Percentiles rank a stretch among this genome's conserved stretches.
phyloP scores from a whole-genome alignment of 1,284 basidiomycete species.

The Waitea zeae region DNA sequence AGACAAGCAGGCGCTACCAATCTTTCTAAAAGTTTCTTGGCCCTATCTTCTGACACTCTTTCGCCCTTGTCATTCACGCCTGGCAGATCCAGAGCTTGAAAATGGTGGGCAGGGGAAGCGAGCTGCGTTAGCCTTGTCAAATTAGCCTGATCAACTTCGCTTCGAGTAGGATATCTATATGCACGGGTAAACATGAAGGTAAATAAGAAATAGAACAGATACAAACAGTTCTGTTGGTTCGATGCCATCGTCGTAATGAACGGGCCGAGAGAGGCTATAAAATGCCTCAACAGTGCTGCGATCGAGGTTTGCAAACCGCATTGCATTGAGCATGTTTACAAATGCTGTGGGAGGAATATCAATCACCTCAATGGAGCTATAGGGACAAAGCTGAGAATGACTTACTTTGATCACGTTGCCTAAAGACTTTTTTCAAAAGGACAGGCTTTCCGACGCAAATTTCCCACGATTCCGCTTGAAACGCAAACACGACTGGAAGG shows the following conservation, averaged over 20 bases:
- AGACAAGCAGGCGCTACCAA: constrained; percentile 11
- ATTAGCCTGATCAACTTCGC: constrained; percentile 47
- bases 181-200: background rate
- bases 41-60: constrained; percentile 7
- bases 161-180: constrained; percentile 35
- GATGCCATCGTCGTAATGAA: constrained; percentile 56
- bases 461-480: constrained; percentile 50
- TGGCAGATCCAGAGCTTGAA: constrained; percentile 18
- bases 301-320: constrained; percentile 42
- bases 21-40: constrained; percentile 12
- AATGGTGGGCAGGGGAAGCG: constrained; percentile 15
- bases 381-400: constrained; percentile 3
- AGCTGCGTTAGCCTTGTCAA: constrained; percentile 20
- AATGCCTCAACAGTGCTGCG: constrained; percentile 34
- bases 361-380: background rate
- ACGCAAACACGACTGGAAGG: constrained; percentile 34
- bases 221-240: constrained; percentile 68
- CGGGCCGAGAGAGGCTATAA: constrained; percentile 34
- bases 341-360: constrained; percentile 23
- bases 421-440: constrained; percentile 22
- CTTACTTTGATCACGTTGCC: constrained; percentile 37
- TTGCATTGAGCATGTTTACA: constrained; percentile 56
- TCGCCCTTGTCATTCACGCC: constrained; percentile 12
- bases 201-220: constrained; percentile 12
- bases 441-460: constrained; percentile 20